Evolutionary conservation across 805 yeast genomes (phyloP), one percentile per base, ranked within the genome.

Genomic region (Blastobotrys parvus): DNA sequence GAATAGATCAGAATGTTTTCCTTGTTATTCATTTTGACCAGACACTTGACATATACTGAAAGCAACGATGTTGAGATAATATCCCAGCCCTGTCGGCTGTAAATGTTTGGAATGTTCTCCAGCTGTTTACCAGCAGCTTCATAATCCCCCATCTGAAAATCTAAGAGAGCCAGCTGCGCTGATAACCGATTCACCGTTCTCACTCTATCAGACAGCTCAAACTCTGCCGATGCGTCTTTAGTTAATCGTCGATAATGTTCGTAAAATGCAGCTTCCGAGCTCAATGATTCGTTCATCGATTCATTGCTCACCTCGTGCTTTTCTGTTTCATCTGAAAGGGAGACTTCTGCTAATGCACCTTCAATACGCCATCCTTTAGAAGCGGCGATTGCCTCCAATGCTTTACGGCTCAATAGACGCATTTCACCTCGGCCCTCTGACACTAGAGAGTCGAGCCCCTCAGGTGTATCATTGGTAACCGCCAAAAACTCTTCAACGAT

Each of bases 161-260:
- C 78, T 15, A 87, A 61, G 8, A 82, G 57, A 0, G 94, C 95
- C 42, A 87, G 70, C 49, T 90, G 96, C 4, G 85, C 75, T 1
- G 89, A 78, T 13, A 92, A 66, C 3, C 80, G 68, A 53, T 84
- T 89, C 4, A 83, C 79, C 0, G 86, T 71, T 48, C 90, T 71
- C 13, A 77, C 72, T 44, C 86, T 69, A 3, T 61, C 66, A 2
- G 82, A 72, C 0, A 57, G 49, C 3, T 73, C 69, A 49, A 74
- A 82, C 36, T 74, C 74, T 15, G 64, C 63, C 15, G 80, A 74
- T 0, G 80, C 74, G 0, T 65, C 60, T 43, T 75, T 76, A 0
- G 95, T 84, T 15, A 77, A 58, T 1, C 58, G 55, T 33, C 80
- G 60, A 51, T 77, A 82, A 8, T 60, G 57, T 6, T 61, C 56